phyloP scores from a whole-genome alignment of 2,329 filamentous ascomycete genomes.

The Chrysoporthe puriensis region DNA sequence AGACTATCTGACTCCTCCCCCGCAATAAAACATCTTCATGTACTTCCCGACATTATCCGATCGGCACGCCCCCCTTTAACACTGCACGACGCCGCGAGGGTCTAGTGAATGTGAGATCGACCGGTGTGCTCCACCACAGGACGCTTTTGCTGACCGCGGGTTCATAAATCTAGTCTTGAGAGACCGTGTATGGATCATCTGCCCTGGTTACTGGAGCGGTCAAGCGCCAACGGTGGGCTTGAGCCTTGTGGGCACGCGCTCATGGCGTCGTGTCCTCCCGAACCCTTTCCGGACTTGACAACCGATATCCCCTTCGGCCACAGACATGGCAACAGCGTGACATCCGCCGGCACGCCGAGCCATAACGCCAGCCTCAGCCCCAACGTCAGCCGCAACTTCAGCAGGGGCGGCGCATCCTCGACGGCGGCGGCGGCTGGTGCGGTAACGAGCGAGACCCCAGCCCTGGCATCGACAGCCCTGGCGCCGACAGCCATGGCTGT shows the following conservation, averaged over 20 bases:
- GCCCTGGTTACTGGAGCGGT: conserved; percentile 72
- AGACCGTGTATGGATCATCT: conserved; percentile 92
- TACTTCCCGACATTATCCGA: not conserved
- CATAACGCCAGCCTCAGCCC: conserved; percentile 7
- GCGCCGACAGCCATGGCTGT: conserved; percentile 14
- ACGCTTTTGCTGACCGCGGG: conserved; percentile 20
- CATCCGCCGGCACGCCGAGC: conserved; percentile 27
- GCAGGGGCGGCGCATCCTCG: conserved; percentile 7
- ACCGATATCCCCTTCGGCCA: conserved; percentile 58
- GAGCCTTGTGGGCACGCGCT: conserved; percentile 85
- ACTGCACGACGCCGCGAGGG: conserved; percentile 11
- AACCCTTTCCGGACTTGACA: conserved; percentile 56
- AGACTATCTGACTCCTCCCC: conserved; percentile 11
- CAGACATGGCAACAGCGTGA: conserved; percentile 40
- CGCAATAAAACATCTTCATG: conserved; percentile 5
- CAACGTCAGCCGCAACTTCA: conserved; percentile 28
- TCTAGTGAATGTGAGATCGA: conserved; percentile 10
- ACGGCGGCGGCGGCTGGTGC: not conserved
- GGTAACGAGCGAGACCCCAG: not conserved
- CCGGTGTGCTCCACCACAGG: not conserved
- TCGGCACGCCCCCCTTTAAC: conserved; percentile 2
- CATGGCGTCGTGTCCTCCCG: conserved; percentile 89
- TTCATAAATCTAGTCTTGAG: conserved; percentile 70
- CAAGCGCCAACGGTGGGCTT: conserved; percentile 58
- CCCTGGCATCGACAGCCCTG: not conserved